Evolutionary conservation across 225 moss, liverwort and hornwort species (phyloP).

Genomic region (Bryoerythrophyllum caledonicum): DNA sequence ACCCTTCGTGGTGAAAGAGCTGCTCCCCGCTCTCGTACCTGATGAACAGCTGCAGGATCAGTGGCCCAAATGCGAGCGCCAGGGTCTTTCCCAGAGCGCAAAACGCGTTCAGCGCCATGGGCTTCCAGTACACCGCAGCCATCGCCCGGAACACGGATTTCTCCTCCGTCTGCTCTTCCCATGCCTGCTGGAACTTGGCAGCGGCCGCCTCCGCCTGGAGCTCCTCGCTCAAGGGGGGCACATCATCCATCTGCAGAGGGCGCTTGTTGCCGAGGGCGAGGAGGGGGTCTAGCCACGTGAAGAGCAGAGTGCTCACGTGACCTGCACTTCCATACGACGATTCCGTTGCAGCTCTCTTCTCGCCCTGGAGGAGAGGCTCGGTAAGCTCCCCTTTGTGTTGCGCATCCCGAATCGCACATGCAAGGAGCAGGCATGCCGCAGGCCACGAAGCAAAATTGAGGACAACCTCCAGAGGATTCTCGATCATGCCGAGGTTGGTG

Average conservation of each 20-base stretch:
- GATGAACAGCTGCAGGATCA: slow-evolving; percentile 24
- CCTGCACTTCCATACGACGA: slow-evolving; percentile 27
- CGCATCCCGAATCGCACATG: slow-evolving; percentile 24
- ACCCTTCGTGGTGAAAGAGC: slow-evolving; percentile 32
- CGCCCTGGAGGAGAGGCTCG: slow-evolving; percentile 17
- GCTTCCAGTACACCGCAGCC: slow-evolving; percentile 25
- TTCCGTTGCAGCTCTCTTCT: not conserved
- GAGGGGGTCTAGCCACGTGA: slow-evolving; percentile 31
- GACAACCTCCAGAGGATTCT: not conserved
- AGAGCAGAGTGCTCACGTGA: slow-evolving; percentile 5
- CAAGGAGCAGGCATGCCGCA: slow-evolving; percentile 25
- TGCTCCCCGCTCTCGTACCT: slow-evolving; percentile 17
- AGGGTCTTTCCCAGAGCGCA: slow-evolving; percentile 26
- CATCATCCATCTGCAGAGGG: slow-evolving; percentile 26
- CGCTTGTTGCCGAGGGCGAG: slow-evolving; percentile 27
- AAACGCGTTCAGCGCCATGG: slow-evolving; percentile 14
- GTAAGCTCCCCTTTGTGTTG: not conserved
- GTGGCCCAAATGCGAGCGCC: slow-evolving; percentile 23
- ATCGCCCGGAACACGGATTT: slow-evolving; percentile 25
- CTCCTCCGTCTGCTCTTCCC: slow-evolving; percentile 17
- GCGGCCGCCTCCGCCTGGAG: slow-evolving; percentile 23
- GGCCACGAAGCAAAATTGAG: slow-evolving; percentile 29
- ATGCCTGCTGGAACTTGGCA: slow-evolving; percentile 17
- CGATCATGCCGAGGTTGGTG: not conserved
- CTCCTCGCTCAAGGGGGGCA: slow-evolving; percentile 21